Evolutionary conservation across 495 filamentous ascomycete genomes (phyloP), one percentile per base, ranked within the genome.

Genomic region (Penicillium alfredii): DNA sequence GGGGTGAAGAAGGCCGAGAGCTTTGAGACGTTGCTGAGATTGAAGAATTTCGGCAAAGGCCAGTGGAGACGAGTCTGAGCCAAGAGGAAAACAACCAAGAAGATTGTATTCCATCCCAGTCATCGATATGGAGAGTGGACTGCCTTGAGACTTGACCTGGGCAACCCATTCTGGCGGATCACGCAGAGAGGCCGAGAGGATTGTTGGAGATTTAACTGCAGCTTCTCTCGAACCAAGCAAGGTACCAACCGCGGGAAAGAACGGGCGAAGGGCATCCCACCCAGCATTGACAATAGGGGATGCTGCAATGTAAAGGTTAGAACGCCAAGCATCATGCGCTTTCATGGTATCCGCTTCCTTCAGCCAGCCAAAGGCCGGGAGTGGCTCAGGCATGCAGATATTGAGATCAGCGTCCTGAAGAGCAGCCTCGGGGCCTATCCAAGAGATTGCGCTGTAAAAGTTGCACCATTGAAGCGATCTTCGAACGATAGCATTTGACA

Each of bases 81-180:
- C 74, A n/a, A 79, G 50, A 6, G 73, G 73, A 37, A 78, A 76
- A 38, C 74, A 77, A 8, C 75, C 75, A n/a, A 76, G 56, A 8
- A 57, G 39, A 10, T 56, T 63, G 45, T 70, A 76, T 11, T 66
- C 55, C 12, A 54, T 42, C 0, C 71, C 72, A 5, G 49, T 42
- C 37, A 67, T 60, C 0, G 74, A 77, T 8, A 68, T 53, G 1
- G 71, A 77, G 3, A 78, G 49, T 10, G 73, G 68, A 35, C 68
- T 69, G 2, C 53, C 62, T 19, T 60, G 52, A 0, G 64, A 60
- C 28, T 56, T 62, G 10, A 57, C 38, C 12, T 61, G 55, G 2
- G 56, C 46, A 4, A 61, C 53, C 64, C 64, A 71, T 24, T 68
- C 61, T 11, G 61, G 64, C 18, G 61, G 65, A 20, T 64, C 60